These are phyloP conservation scores for Polyrhizophydium stewartii DNA, from an alignment of 371 early-diverging fungal species.

Conservation along the genomic window DNA sequence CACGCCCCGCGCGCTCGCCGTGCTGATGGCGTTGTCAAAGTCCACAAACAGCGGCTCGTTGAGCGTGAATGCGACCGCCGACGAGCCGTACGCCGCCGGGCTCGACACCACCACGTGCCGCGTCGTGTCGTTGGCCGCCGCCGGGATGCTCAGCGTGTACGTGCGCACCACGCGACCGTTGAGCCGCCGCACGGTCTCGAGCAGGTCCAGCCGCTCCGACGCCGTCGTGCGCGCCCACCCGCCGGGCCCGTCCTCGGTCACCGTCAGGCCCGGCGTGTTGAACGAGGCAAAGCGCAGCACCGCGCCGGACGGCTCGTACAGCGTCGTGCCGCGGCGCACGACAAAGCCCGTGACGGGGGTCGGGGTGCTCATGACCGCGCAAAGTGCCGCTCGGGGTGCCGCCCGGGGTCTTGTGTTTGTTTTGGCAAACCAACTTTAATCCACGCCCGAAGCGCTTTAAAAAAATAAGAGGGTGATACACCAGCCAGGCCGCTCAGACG, in stretches of 20 bases:
- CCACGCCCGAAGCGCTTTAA: too few relatives aligned
- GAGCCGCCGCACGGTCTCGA: constrained; percentile 18
- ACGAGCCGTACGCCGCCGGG: neutral
- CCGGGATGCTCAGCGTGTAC: constrained; percentile 26
- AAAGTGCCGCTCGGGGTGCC: too few relatives aligned
- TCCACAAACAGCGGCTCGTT: constrained; percentile 10
- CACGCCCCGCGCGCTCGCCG: constrained; percentile 5
- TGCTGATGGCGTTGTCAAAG: constrained; percentile 10
- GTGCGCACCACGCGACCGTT: constrained; percentile 33
- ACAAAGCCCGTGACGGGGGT: neutral
- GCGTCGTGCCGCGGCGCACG: neutral
- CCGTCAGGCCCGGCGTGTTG: constrained; percentile 6
- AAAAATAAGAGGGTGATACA: too few relatives aligned
- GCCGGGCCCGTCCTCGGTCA: neutral
- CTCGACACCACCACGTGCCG: neutral
- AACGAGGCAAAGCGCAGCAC: constrained; percentile 18
- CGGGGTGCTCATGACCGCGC: too few relatives aligned
- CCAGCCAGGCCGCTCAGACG: too few relatives aligned
- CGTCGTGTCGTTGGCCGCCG: neutral
- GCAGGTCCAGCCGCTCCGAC: constrained; percentile 33
- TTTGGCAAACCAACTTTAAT: too few relatives aligned
- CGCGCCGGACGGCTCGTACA: neutral
- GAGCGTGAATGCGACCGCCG: neutral
- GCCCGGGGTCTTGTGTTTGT: too few relatives aligned
- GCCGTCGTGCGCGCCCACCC: constrained; percentile 11